Evolutionary conservation across 169 alveolate species (phyloP), one percentile per base, ranked within the genome.

Genomic region (Babesia caballi): DNA sequence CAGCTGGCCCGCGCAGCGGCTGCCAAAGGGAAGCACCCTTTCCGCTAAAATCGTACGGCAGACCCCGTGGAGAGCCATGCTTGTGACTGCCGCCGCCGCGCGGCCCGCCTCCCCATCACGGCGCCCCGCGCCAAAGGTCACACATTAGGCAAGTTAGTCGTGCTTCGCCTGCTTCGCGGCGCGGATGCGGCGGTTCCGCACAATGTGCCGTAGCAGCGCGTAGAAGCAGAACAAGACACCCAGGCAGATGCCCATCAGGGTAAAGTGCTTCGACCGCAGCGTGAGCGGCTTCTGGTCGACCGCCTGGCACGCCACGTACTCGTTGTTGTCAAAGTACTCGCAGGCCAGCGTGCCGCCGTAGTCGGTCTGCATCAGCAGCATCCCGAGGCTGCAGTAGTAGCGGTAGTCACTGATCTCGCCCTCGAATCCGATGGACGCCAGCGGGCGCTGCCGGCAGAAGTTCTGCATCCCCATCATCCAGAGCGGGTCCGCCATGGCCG

Each of bases 301-400:
- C 0, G 46, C 52, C 47, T 66, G 49, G 71, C 85, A 76, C 30
- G 68, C 61, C 32, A 76, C 66, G 46, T 76, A 76, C 57, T 76
- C 85, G 50, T 66, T 67, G 49, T 70, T 76, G 66, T 76, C 85
- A 25, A 9, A 50, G 50, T 65, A 65, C n/a, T 76, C 81, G 19
- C 85, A 76, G 11, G 30, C 69, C 46, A 53, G 58, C 0, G 66
- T 19, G 27, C 47, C 56, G 23, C 56, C 47, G 28, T 52, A 42
- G 6, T 46, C 83, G 15, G 41, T 60, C 42, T 54, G 75, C 35
- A 15, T 44, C 7, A 68, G 3, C 57, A 78, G 63, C 67, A 78
- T 49, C 11, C 83, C 87, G 41, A 78, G 42, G 56, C 70, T 78
- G 69, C 87, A 78, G 66, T 68, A 35, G 70, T 67, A 78, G 12